Conservation (phyloP, 2,329 filamentous ascomycete genomes). For the Ophiocordyceps australis region DNA sequence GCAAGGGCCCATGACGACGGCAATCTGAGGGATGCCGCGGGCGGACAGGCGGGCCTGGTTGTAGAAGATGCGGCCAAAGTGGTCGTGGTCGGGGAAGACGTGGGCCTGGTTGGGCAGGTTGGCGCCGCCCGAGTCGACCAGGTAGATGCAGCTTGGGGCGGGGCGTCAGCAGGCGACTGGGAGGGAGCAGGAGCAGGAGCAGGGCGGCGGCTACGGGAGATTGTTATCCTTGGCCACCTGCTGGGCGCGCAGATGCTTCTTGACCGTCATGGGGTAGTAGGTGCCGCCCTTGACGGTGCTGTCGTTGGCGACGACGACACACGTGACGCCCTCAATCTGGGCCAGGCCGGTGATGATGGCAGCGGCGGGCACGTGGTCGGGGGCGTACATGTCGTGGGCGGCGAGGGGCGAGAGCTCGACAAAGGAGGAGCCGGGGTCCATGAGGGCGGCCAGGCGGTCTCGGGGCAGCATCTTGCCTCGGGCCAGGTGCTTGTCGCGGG, state of each 20-base stretch:
- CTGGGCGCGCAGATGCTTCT: slow-evolving; percentile 90
- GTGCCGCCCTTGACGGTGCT: slow-evolving; percentile 95
- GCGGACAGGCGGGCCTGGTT: slow-evolving; percentile 92
- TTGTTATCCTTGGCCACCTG: slow-evolving; percentile 79
- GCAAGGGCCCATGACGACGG: slow-evolving; percentile 93
- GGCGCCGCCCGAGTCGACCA: slow-evolving; percentile 89
- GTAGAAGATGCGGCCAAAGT: slow-evolving; percentile 96
- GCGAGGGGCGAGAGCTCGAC: slow-evolving; percentile 88
- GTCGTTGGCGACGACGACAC: slow-evolving; percentile 89
- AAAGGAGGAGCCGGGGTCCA: slow-evolving; percentile 82
- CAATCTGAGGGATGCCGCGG: slow-evolving; percentile 77
- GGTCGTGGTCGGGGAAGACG: slow-evolving; percentile 86
- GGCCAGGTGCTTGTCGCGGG: slow-evolving; percentile 70
- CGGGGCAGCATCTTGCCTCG: slow-evolving; percentile 89
- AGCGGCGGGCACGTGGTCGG: slow-evolving; percentile 73
- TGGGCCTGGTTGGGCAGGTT: slow-evolving; percentile 91
- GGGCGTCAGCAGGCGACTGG: slow-evolving; percentile 1
- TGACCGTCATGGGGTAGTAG: slow-evolving; percentile 93
- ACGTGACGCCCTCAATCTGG: slow-evolving; percentile 75
- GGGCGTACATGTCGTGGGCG: slow-evolving; percentile 68
- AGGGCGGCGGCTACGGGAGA: slow-evolving; percentile 30
- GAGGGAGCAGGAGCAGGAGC: not conserved
- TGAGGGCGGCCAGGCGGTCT: slow-evolving; percentile 70
- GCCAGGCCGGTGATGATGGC: slow-evolving; percentile 90
- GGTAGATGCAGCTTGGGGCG: slow-evolving; percentile 57